Evolutionary conservation across 345 rosid genomes (phyloP).

Genomic region (Camelina neglecta): DNA sequence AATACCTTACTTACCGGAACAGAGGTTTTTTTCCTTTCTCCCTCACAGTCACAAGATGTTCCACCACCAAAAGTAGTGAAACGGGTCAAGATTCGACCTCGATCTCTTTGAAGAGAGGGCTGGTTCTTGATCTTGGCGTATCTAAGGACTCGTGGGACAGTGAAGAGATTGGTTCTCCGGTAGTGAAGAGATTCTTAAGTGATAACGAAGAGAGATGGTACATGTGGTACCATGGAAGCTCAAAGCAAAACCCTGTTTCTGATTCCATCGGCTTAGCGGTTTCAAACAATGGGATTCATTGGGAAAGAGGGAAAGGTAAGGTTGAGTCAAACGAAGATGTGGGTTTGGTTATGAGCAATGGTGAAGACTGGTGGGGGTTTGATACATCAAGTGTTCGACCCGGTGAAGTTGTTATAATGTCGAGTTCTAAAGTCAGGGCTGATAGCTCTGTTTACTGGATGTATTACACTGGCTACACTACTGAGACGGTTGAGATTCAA

Average conservation of each 20-base stretch:
- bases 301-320: conserved; percentile 68
- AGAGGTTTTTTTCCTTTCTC: conserved; percentile 30
- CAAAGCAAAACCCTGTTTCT: conserved; percentile 43
- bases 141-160: conserved; percentile 64
- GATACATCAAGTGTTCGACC: conserved; percentile 73
- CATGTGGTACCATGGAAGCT: conserved; percentile 87
- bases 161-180: conserved; percentile 80
- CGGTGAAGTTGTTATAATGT: conserved; percentile 73
- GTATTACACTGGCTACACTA: conserved; percentile 68
- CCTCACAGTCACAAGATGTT: conserved; percentile 56
- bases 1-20: conserved; percentile 31
- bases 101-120: conserved; percentile 45
- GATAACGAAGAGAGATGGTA: conserved; percentile 90
- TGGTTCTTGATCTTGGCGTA: conserved; percentile 65
- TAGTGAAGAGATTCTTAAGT: conserved; percentile 76
- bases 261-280: conserved; percentile 72
- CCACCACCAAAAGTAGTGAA: conserved; percentile 46
- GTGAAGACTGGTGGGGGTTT: conserved; percentile 87
- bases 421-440: conserved; percentile 63
- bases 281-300: conserved; percentile 81
- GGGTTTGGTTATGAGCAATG: conserved; percentile 68
- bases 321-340: conserved; percentile 64
- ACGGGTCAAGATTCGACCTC: conserved; percentile 42
- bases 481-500: conserved; percentile 51
- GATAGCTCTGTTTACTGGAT: conserved; percentile 82